phyloP scores from a whole-genome alignment of 257 asterid species.

The Penstemon eatonii region DNA sequence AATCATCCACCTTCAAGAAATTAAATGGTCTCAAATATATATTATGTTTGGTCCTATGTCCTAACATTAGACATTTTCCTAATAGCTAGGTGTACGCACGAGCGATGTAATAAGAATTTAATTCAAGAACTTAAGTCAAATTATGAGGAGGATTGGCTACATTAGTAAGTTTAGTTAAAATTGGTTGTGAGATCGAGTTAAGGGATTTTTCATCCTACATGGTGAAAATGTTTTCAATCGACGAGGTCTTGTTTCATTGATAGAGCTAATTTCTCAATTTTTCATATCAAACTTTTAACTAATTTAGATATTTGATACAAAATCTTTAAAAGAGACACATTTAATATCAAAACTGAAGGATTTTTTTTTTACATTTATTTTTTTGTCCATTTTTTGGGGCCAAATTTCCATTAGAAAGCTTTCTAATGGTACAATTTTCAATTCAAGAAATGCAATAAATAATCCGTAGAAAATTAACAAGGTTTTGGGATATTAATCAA shows the following conservation, averaged over 20 bases:
- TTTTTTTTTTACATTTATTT: too few relatives aligned
- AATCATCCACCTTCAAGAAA: constrained; percentile 17
- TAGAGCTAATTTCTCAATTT: too few relatives aligned
- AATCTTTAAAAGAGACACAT: too few relatives aligned
- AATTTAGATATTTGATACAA: too few relatives aligned
- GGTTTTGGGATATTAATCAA: too few relatives aligned
- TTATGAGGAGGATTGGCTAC: background rate
- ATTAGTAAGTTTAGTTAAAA: background rate
- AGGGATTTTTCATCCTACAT: background rate
- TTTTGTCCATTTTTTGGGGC: too few relatives aligned
- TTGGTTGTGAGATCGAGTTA: background rate
- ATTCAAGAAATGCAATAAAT: too few relatives aligned
- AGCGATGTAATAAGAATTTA: background rate
- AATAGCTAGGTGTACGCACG: background rate
- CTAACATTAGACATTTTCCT: background rate
- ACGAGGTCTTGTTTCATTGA: background rate
- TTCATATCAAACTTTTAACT: too few relatives aligned
- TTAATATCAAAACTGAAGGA: too few relatives aligned
- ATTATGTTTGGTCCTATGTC: constrained; percentile 21
- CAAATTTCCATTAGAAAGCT: too few relatives aligned
- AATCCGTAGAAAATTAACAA: too few relatives aligned
- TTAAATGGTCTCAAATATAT: background rate
- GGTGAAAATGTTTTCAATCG: background rate
- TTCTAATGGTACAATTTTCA: too few relatives aligned
- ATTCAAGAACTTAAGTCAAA: constrained; percentile 7